Evolutionary conservation across 1,284 basidiomycete genomes (phyloP), one percentile per base, ranked within the genome.

Genomic region (Ceratobasidium sp.): DNA sequence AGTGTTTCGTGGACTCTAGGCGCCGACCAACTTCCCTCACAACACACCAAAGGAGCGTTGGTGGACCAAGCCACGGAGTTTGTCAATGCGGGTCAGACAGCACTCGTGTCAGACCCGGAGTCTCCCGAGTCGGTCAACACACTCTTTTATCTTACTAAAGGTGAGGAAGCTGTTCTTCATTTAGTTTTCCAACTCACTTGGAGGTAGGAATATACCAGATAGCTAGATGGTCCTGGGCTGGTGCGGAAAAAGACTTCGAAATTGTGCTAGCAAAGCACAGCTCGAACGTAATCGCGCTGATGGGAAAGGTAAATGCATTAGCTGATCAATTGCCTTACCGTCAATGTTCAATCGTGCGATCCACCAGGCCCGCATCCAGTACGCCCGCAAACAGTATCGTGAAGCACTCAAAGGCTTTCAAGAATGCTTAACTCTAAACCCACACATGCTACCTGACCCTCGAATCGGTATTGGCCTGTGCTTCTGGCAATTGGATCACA

Each of bases 391-490:
- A 66, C 91, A 93, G 80, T 95, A 91, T 82, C 87, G 90, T n/a
- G 91, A 92, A 67, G 92, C 97, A 0, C 89, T 98, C 23, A 91
- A 92, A 81, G 84, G 92, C 2, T 98, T 97, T 84, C 97, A 97
- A 84, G 91, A 92, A 77, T 92, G 97, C 15, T 89, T 98, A 18
- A 87, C 89, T 60, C 89, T 95, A 61, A 92, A 91, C 72, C 96
- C 97, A 0, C 86, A 89, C 15, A 94, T 94, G 85, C 86, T 89
- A 28, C 97, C 97, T 0, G 97, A 98, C 84, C 97, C 97, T 42
- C 90, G 97, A 18, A 94, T 98, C 81, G 97, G 97, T 20, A 95
- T 98, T 53, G 97, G 97, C 10, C 86, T 98, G 9, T 97, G 97
- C 85, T 88, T 96, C 23, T 98, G 95, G 94, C 90, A 93, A 12